These are phyloP conservation scores for Filobasidium floriforme DNA, from an alignment of 768 basidiomycete species.

Conservation along the genomic window DNA sequence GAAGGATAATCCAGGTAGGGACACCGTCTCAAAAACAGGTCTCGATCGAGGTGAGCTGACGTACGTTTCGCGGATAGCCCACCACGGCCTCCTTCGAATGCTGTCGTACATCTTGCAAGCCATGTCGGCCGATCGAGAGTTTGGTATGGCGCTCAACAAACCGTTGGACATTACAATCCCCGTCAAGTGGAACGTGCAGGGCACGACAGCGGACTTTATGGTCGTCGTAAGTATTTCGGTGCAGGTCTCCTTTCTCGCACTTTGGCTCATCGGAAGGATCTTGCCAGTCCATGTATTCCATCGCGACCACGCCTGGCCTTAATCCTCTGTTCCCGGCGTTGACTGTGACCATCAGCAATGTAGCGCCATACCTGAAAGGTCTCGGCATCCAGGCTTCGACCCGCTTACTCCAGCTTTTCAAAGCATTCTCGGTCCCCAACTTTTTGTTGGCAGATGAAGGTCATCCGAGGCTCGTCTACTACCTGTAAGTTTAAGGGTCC, in stretches of 20 bases:
- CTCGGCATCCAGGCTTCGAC: constrained; percentile 74
- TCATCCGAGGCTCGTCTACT: constrained; percentile 84
- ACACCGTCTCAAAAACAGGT: too few species aligned
- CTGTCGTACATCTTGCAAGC: constrained; percentile 87
- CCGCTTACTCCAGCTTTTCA: constrained; percentile 77
- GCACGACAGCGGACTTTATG: constrained; percentile 76
- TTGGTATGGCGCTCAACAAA: constrained; percentile 62
- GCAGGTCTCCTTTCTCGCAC: background rate
- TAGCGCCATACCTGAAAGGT: constrained; percentile 75
- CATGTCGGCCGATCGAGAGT: constrained; percentile 72
- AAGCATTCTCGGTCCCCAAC: constrained; percentile 78
- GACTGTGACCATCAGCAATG: constrained; percentile 80
- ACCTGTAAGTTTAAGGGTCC: constrained; percentile 55
- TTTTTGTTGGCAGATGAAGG: constrained; percentile 91
- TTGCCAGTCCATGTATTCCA: constrained; percentile 71
- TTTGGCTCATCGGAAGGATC: constrained; percentile 20
- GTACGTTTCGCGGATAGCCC: constrained; percentile 54
- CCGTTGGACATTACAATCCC: constrained; percentile 59
- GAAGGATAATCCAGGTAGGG: constrained; percentile 84
- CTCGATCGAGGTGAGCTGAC: constrained; percentile 13
- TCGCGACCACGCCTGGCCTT: constrained; percentile 80
- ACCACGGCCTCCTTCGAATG: constrained; percentile 81
- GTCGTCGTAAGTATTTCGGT: constrained; percentile 59
- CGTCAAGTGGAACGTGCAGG: constrained; percentile 65
- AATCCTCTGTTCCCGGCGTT: constrained; percentile 85